A percentile compares a stretch with the other conserved stretches of the same genome.
These are phyloP conservation scores for Fusarium humuli DNA, from an alignment of 2,329 filamentous ascomycete species.

Conservation along the genomic window DNA sequence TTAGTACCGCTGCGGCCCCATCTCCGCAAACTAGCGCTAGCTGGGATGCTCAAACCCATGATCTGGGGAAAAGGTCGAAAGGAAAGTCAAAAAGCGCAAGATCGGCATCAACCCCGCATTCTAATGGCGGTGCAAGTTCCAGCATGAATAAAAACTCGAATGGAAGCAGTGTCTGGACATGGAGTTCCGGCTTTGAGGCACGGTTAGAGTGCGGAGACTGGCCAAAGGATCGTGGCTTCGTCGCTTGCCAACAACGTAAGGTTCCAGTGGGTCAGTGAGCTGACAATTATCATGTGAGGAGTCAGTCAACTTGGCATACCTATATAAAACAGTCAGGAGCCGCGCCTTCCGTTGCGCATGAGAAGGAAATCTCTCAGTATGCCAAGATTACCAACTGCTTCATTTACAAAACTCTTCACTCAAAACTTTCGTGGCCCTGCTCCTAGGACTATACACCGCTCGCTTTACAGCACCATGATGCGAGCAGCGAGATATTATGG, in stretches of 20 bases:
- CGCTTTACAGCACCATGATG: constrained; percentile 59
- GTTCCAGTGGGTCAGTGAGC: constrained; percentile 28
- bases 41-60: not conserved
- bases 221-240: not conserved
- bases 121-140: not conserved
- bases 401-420: constrained; percentile 2
- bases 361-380: not conserved
- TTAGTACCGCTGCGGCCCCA: not conserved
- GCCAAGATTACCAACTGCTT: not conserved
- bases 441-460: not conserved
- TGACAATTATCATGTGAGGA: constrained; percentile 31
- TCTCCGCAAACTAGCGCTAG: constrained; percentile 18
- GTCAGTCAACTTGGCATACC: not conserved
- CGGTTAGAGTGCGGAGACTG: constrained; percentile 2
- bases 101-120: constrained; percentile 31
- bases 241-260: not conserved
- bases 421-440: not conserved
- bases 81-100: constrained; percentile 1
- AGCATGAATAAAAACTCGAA: not conserved
- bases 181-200: not conserved
- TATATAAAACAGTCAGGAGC: constrained; percentile 26
- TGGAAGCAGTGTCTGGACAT: not conserved
- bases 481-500: constrained; percentile 66
- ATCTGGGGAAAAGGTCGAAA: constrained; percentile 19
- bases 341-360: not conserved